Percentiles rank a stretch among this genome's conserved stretches.
Conservation (phyloP, 2,329 filamentous ascomycete genomes). For the Immersiporthe knoxdaviesiana region DNA sequence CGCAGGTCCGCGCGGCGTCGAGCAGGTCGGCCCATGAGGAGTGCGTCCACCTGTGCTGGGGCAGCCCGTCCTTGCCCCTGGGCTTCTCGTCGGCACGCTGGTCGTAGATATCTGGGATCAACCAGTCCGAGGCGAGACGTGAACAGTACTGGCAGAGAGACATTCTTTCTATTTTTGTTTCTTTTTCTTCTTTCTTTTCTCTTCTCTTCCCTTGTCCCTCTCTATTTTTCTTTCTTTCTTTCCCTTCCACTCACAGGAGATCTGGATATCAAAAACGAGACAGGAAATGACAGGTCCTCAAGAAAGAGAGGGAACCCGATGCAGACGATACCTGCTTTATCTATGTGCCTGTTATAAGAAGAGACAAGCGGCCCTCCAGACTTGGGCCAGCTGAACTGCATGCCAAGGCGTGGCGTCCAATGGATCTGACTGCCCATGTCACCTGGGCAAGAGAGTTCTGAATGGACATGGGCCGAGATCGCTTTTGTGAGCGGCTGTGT, state of each 20-base stretch:
- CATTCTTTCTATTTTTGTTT: background rate
- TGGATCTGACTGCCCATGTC: background rate
- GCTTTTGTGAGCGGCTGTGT: background rate
- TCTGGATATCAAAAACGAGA: background rate
- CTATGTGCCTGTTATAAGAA: background rate
- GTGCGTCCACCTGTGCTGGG: constrained; percentile 5
- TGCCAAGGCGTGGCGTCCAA: constrained; percentile 7
- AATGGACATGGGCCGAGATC: background rate
- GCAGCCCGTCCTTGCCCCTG: background rate
- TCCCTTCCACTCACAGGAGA: background rate
- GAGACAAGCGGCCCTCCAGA: background rate
- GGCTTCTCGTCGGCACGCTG: background rate
- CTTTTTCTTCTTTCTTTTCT: background rate
- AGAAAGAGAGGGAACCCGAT: background rate
- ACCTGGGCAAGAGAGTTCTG: background rate
- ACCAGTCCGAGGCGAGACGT: constrained; percentile 4
- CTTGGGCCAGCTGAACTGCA: background rate
- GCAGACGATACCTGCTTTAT: background rate
- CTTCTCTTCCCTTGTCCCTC: no score
- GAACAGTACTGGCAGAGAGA: constrained; percentile 4
- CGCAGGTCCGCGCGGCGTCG: background rate
- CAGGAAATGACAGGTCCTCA: background rate
- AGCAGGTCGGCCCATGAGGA: constrained; percentile 4
- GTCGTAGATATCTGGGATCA: constrained; percentile 8
- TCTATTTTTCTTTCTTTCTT: background rate